A percentile compares a stretch with the other conserved stretches of the same genome.
phyloP scores from a whole-genome alignment of 768 basidiomycete genomes.

The Amylocystis lapponica region DNA sequence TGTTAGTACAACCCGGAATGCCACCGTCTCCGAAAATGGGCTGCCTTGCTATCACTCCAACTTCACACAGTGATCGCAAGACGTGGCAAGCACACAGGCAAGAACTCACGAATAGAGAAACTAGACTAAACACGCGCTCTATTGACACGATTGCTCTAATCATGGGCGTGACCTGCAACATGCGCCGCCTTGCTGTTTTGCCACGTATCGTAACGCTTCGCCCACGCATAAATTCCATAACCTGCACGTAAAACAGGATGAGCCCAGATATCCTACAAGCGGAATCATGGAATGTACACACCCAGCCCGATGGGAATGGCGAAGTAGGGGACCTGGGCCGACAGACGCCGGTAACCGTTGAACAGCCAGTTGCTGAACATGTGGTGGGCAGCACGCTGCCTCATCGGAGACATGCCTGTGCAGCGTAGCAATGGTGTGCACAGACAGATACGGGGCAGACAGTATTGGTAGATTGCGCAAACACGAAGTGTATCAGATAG shows the following conservation, averaged over 20 bases:
- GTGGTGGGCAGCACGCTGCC: slow-evolving; percentile 66
- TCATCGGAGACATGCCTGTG: slow-evolving; percentile 78
- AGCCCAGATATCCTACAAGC: too few species aligned
- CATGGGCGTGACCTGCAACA: slow-evolving; percentile 34
- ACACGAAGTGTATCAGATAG: background rate
- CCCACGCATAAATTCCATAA: slow-evolving; percentile 77
- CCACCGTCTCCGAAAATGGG: too few species aligned
- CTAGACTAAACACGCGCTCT: too few species aligned
- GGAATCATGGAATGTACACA: too few species aligned
- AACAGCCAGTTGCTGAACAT: slow-evolving; percentile 73
- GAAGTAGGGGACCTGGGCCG: slow-evolving; percentile 72
- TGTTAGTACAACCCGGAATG: too few species aligned
- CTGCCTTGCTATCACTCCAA: too few species aligned
- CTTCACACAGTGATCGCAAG: too few species aligned
- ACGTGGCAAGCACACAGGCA: too few species aligned
- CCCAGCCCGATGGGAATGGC: slow-evolving; percentile 71
- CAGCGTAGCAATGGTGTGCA: slow-evolving; percentile 1
- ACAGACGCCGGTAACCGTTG: slow-evolving; percentile 79
- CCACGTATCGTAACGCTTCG: slow-evolving; percentile 58
- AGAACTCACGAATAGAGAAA: too few species aligned
- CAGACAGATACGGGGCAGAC: background rate
- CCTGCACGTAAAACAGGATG: slow-evolving; percentile 38
- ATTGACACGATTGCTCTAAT: background rate
- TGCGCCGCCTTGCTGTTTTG: slow-evolving; percentile 82
- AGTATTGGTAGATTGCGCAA: background rate